These are phyloP conservation scores for Xylaria sp. DNA, from an alignment of 2,329 filamentous ascomycete species.

Conservation along the genomic window DNA sequence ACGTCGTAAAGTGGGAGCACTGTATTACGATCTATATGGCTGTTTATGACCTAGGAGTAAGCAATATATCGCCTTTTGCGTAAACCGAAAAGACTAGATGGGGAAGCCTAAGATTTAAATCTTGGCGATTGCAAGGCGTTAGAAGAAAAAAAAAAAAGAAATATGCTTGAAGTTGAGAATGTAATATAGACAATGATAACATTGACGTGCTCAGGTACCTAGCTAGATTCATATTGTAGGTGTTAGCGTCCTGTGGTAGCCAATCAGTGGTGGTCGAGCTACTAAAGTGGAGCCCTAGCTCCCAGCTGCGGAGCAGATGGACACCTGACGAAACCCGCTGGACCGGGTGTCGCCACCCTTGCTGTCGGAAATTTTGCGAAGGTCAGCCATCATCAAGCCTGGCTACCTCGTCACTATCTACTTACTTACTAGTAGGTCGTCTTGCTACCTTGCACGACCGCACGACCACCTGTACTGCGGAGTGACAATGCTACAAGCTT, in stretches of 20 bases:
- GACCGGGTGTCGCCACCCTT: constrained; percentile 9
- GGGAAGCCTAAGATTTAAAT: too few species aligned
- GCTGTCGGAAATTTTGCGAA: constrained; percentile 27
- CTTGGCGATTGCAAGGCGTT: too few species aligned
- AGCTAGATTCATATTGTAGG: too few species aligned
- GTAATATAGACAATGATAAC: too few species aligned
- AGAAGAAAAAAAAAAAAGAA: too few species aligned
- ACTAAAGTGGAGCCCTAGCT: background rate
- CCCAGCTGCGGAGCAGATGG: background rate
- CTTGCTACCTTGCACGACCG: constrained; percentile 4
- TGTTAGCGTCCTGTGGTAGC: background rate
- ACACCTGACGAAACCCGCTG: constrained; percentile 5
- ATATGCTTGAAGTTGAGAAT: too few species aligned
- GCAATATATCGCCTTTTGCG: too few species aligned
- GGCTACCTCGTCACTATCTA: background rate
- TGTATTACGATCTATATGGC: constrained; percentile 1
- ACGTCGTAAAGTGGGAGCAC: background rate
- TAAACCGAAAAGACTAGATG: too few species aligned
- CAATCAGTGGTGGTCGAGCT: background rate
- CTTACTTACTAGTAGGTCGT: background rate
- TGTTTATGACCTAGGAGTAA: background rate
- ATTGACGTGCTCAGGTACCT: too few species aligned
- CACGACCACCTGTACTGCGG: background rate
- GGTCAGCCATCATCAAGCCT: constrained; percentile 8
- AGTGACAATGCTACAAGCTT: constrained; percentile 46